Percentiles rank a stretch among this genome's conserved stretches.
phyloP scores from a whole-genome alignment of 345 rosid genomes.

The Citrus glauca region DNA sequence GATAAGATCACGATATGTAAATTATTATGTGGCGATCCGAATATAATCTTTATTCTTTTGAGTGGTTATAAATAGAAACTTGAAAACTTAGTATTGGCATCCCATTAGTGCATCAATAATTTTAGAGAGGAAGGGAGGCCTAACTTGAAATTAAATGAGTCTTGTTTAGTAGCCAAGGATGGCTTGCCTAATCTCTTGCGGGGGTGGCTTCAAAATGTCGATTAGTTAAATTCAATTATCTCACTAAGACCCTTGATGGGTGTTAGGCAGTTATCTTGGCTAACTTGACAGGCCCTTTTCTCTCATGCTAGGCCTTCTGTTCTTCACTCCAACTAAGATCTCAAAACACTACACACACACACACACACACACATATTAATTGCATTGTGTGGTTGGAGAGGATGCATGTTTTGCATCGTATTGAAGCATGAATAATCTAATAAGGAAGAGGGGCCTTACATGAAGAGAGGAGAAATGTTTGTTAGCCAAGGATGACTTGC shows the following conservation, averaged over 20 bases:
- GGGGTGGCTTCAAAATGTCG: background rate
- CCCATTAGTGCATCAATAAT: background rate
- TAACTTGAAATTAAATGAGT: slow-evolving; percentile 38
- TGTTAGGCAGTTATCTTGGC: slow-evolving; percentile 40
- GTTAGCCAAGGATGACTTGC: slow-evolving; percentile 8
- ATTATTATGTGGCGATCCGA: no score
- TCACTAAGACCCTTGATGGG: background rate
- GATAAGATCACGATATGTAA: no score
- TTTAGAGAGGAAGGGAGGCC: slow-evolving; percentile 23
- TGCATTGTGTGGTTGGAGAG: no score
- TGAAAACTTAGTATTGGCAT: background rate
- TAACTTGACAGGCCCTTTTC: slow-evolving; percentile 30
- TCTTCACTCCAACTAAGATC: slow-evolving; percentile 9
- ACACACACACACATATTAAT: no score
- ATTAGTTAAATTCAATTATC: background rate
- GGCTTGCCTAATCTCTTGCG: slow-evolving; percentile 26
- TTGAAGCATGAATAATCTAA: no score
- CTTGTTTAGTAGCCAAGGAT: slow-evolving; percentile 33
- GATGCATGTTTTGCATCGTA: no score
- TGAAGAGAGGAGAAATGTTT: background rate
- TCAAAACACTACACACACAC: no score
- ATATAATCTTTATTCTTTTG: no score
- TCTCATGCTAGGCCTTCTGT: slow-evolving; percentile 39
- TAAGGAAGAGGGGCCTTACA: slow-evolving; percentile 1
- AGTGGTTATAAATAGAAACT: background rate